A percentile compares a stretch with the other conserved stretches of the same genome.
Conservation (phyloP, 2,329 filamentous ascomycete genomes). For the Colletotrichum limetticola region DNA sequence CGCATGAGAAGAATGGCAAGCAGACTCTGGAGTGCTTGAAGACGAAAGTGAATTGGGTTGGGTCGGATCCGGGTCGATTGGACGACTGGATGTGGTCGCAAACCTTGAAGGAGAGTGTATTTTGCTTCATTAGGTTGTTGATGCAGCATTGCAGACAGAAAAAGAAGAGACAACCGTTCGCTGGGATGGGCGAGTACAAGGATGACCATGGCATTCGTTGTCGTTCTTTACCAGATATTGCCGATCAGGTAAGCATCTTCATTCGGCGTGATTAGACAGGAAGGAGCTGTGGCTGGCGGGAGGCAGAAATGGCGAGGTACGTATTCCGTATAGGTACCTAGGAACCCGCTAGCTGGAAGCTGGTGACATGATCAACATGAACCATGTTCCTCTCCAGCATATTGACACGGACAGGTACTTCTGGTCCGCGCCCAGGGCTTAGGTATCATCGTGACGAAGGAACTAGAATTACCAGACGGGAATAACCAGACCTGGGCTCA, state of each 20-base stretch:
- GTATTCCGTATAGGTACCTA: too few relatives aligned
- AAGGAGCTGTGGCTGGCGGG: too few relatives aligned
- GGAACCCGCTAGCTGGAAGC: too few relatives aligned
- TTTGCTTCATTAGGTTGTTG: neutral
- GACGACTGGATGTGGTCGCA: neutral
- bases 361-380: too few relatives aligned
- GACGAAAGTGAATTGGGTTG: constrained; percentile 10
- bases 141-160: neutral
- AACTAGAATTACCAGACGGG: neutral
- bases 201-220: neutral
- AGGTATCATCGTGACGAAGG: constrained; percentile 3
- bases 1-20: neutral
- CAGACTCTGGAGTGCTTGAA: neutral
- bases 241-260: too few relatives aligned
- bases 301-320: too few relatives aligned
- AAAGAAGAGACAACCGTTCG: neutral
- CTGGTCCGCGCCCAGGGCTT: neutral
- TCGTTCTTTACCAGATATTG: too few relatives aligned
- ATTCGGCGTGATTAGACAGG: too few relatives aligned
- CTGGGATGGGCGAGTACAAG: neutral
- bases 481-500: constrained; percentile 10
- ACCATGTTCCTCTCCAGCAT: too few relatives aligned
- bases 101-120: neutral
- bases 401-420: neutral
- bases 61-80: constrained; percentile 27